Evolutionary conservation across 805 yeast genomes (phyloP).

Genomic region (Suhomyces sp.): DNA sequence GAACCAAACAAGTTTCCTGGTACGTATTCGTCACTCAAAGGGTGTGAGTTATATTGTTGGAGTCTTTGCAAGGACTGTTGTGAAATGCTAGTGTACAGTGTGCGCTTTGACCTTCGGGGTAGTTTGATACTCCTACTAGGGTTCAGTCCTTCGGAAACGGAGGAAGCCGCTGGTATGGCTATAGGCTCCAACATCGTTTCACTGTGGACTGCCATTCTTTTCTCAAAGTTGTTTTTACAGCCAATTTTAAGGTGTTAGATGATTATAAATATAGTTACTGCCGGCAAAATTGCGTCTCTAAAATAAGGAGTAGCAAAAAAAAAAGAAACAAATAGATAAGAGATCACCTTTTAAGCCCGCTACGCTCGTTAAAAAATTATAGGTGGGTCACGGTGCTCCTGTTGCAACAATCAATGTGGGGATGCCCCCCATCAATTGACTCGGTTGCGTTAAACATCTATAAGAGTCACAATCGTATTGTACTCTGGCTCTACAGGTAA

Average conservation of each 20-base stretch:
- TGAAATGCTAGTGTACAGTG: slow-evolving; percentile 3
- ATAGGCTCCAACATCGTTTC: slow-evolving; percentile 2
- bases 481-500: neutral
- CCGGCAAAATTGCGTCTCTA: neutral
- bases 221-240: neutral
- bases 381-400: neutral
- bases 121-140: neutral
- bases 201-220: slow-evolving; percentile 1
- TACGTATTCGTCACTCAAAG: slow-evolving; percentile 8
- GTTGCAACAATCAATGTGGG: neutral
- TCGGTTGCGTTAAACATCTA: neutral
- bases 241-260: neutral
- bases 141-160: neutral
- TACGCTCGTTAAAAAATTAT: neutral
- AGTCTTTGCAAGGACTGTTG: slow-evolving; percentile 2
- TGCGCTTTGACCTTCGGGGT: neutral
- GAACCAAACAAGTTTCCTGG: neutral
- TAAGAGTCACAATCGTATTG: neutral
- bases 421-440: neutral
- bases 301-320: neutral
- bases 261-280: neutral
- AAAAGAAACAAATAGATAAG: slow-evolving; percentile 2
- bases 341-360: neutral
- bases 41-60: slow-evolving; percentile 2
- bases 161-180: neutral